Percentiles rank a stretch among this genome's conserved stretches.
phyloP scores from a whole-genome alignment of 371 early-diverging fungal genomes.

The Choanephora cucurbitarum region DNA sequence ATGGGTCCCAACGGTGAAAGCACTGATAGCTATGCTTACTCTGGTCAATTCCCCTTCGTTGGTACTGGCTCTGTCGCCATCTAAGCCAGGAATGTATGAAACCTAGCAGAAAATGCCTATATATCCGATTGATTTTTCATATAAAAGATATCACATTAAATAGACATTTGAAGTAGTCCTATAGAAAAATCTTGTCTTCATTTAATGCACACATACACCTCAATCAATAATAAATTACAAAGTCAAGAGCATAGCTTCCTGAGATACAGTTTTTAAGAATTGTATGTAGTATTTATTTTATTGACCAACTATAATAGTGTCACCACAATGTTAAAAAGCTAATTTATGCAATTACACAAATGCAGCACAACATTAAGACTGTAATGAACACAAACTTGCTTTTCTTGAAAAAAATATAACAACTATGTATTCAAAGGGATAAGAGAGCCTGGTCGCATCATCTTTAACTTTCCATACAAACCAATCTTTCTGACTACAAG shows the following conservation, averaged over 20 bases:
- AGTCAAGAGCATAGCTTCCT: too few species aligned
- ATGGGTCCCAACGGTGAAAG: constrained; percentile 17
- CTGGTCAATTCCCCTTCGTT: constrained; percentile 18
- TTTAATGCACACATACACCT: not conserved
- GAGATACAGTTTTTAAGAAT: too few species aligned
- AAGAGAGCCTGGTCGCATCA: too few species aligned
- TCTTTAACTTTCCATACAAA: too few species aligned
- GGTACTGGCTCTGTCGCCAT: constrained; percentile 17
- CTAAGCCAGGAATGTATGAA: not conserved
- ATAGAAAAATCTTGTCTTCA: not conserved
- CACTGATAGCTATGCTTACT: constrained; percentile 14
- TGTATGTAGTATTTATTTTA: too few species aligned
- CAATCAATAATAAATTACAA: not conserved
- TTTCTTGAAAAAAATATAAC: too few species aligned
- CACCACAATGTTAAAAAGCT: not conserved
- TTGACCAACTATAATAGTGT: too few species aligned
- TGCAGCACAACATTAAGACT: not conserved
- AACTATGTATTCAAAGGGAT: too few species aligned
- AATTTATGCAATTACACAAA: not conserved
- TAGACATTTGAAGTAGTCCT: not conserved
- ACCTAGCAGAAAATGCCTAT: not conserved
- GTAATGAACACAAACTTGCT: too few species aligned
- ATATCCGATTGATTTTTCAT: not conserved
- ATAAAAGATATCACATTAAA: not conserved
- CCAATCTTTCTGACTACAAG: too few species aligned